Evolutionary conservation across 176 grass and related monocot genomes (phyloP).

Genomic region (barley (Hordeum vulgare)): DNA sequence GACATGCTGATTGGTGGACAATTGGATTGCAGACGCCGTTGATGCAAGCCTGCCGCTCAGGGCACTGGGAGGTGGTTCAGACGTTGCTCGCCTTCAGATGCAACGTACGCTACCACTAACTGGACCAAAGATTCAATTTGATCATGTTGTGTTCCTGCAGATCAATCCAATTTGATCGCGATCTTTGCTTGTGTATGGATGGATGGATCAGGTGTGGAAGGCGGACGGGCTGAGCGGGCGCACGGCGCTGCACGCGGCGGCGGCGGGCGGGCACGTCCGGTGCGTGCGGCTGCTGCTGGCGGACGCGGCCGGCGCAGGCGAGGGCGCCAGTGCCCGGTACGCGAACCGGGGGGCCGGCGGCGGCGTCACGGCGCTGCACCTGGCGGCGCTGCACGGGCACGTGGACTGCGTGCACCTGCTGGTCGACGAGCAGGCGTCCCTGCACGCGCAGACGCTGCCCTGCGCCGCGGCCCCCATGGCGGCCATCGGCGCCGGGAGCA

Average conservation of each 20-base stretch:
- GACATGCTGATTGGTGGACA: too few relatives aligned
- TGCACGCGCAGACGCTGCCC: slow-evolving; percentile 36
- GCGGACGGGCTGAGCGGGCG: slow-evolving; percentile 40
- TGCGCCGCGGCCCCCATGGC: slow-evolving; percentile 38
- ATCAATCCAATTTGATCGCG: not conserved
- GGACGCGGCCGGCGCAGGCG: not conserved
- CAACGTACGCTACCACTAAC: slow-evolving; percentile 29
- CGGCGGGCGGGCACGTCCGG: slow-evolving; percentile 54
- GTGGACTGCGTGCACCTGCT: slow-evolving; percentile 81
- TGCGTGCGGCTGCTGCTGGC: slow-evolving; percentile 68
- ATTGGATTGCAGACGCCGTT: slow-evolving; percentile 45
- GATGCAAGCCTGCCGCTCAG: slow-evolving; percentile 82
- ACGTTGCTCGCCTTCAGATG: slow-evolving; percentile 61
- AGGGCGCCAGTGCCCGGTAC: slow-evolving; percentile 25
- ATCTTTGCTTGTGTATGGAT: not conserved
- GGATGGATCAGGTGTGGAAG: slow-evolving; percentile 43
- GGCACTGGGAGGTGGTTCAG: slow-evolving; percentile 84
- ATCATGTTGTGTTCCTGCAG: not conserved
- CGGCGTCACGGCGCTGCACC: slow-evolving; percentile 76
- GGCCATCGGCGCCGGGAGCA: slow-evolving; percentile 76
- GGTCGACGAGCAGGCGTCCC: slow-evolving; percentile 53
- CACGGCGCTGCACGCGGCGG: slow-evolving; percentile 82
- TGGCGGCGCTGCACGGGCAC: slow-evolving; percentile 67
- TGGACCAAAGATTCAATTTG: not conserved
- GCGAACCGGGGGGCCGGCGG: slow-evolving; percentile 52